phyloP scores from a whole-genome alignment of 2,329 filamentous ascomycete genomes.

The Sordariomycetes sp. region DNA sequence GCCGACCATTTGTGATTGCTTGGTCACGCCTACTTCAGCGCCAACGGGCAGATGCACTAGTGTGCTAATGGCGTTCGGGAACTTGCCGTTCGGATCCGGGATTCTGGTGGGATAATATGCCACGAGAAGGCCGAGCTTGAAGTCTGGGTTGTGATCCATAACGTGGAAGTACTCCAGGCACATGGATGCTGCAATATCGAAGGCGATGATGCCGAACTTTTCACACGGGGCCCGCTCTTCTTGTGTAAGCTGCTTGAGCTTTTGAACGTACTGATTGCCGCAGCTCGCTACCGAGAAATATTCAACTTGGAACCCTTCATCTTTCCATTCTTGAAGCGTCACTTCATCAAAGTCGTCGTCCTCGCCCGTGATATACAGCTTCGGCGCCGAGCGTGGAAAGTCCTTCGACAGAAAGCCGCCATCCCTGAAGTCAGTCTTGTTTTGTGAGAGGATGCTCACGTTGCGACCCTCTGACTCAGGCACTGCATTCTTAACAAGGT shows the following conservation, averaged over 20 bases:
- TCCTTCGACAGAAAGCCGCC: conserved; percentile 28
- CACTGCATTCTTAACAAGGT: conserved; percentile 18
- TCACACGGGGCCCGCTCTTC: conserved; percentile 27
- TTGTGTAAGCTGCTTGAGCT: conserved; percentile 21
- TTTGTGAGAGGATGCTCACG: conserved; percentile 18
- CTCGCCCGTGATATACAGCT: conserved; percentile 32
- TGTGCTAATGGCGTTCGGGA: conserved; percentile 26
- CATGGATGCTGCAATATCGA: conserved; percentile 29
- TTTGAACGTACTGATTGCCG: conserved; percentile 21
- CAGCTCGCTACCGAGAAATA: conserved; percentile 29
- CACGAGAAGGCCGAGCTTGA: conserved; percentile 30
- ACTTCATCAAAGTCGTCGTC: conserved; percentile 28
- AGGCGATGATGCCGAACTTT: conserved; percentile 33
- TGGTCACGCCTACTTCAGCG: conserved; percentile 28
- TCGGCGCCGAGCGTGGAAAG: conserved; percentile 26
- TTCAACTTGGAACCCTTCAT: conserved; percentile 32
- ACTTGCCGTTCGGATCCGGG: conserved; percentile 29
- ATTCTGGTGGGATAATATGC: conserved; percentile 35
- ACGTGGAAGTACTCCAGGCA: conserved; percentile 36
- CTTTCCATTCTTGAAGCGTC: conserved; percentile 27
- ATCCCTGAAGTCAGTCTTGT: conserved; percentile 28
- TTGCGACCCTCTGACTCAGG: conserved; percentile 20
- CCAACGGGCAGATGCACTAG: conserved; percentile 30
- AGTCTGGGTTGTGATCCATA: conserved; percentile 32
- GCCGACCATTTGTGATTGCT: conserved; percentile 31